Evolutionary conservation across 192 early-diverging fungal species (phyloP).

Genomic region (Backusella sp.): DNA sequence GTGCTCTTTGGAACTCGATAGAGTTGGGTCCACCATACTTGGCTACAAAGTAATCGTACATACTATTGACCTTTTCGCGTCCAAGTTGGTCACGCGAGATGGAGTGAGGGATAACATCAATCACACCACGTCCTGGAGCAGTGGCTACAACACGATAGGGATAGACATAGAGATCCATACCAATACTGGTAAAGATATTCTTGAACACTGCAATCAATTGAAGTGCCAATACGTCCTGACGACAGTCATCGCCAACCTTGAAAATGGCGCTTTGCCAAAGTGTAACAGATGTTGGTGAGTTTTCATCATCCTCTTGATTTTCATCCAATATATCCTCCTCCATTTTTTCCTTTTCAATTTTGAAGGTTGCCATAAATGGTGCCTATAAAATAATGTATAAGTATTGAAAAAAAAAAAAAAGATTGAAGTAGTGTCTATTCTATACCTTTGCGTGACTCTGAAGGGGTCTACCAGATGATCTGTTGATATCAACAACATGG

Average conservation of each 20-base stretch:
- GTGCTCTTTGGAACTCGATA: conserved; percentile 84
- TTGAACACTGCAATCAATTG: conserved; percentile 98
- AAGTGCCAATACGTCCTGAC: conserved; percentile 97
- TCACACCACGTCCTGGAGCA: conserved; percentile 95
- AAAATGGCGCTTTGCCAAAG: conserved; percentile 91
- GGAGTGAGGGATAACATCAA: conserved; percentile 96
- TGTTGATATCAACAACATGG: conserved; percentile 90
- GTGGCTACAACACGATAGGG: conserved; percentile 98
- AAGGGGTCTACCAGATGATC: conserved; percentile 88
- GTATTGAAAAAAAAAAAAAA: background rate
- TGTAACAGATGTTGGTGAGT: conserved; percentile 32
- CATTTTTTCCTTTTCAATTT: conserved; percentile 63
- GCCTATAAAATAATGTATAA: conserved; percentile 44
- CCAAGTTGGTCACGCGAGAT: conserved; percentile 98
- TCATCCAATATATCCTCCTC: conserved; percentile 50
- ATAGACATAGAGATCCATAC: conserved; percentile 93
- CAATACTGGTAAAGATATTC: conserved; percentile 88
- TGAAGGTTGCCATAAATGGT: conserved; percentile 98
- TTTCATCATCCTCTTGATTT: conserved; percentile 21
- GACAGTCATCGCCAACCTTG: conserved; percentile 99
- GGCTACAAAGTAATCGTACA: conserved; percentile 93
- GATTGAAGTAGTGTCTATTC: background rate
- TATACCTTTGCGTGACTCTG: conserved; percentile 90
- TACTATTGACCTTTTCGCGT: conserved; percentile 95
- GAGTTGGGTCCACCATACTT: conserved; percentile 89